Evolutionary conservation across 2,329 filamentous ascomycete species (phyloP).

Genomic region (Colletotrichum euphorbiae): DNA sequence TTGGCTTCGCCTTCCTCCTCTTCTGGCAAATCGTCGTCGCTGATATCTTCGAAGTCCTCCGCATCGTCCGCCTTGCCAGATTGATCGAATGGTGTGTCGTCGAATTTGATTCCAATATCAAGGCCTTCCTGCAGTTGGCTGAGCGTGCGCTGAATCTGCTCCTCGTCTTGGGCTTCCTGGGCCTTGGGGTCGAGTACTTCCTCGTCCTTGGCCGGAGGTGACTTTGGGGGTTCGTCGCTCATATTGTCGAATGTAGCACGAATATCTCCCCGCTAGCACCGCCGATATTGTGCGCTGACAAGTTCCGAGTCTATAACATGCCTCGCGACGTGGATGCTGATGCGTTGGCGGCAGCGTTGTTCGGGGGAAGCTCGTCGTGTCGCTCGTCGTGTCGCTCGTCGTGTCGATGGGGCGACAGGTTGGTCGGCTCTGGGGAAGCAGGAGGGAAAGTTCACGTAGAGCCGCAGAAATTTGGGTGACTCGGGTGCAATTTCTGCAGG

Average conservation of each 20-base stretch:
- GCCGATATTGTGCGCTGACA: slow-evolving; percentile 33
- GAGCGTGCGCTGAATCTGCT: slow-evolving; percentile 58
- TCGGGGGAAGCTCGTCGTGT: slow-evolving; percentile 30
- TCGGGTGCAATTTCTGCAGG: slow-evolving; percentile 40
- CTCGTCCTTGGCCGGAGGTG: slow-evolving; percentile 46
- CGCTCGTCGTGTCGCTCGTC: slow-evolving; percentile 36
- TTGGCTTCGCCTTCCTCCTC: slow-evolving; percentile 72
- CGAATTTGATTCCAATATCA: slow-evolving; percentile 55
- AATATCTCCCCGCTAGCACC: slow-evolving; percentile 35
- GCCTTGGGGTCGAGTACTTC: slow-evolving; percentile 58
- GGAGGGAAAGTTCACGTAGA: slow-evolving; percentile 41
- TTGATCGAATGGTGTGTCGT: slow-evolving; percentile 66
- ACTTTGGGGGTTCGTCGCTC: slow-evolving; percentile 39
- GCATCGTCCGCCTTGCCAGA: slow-evolving; percentile 92
- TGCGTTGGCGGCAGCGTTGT: slow-evolving; percentile 26
- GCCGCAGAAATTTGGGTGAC: slow-evolving; percentile 41
- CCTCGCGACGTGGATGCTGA: slow-evolving; percentile 28
- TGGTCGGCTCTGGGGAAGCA: slow-evolving; percentile 36
- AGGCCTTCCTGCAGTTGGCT: slow-evolving; percentile 55
- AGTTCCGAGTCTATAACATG: slow-evolving; percentile 34
- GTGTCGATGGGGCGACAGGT: slow-evolving; percentile 39
- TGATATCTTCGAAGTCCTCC: slow-evolving; percentile 89
- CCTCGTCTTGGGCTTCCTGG: slow-evolving; percentile 63
- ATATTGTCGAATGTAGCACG: slow-evolving; percentile 33
- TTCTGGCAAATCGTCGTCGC: slow-evolving; percentile 89